phyloP scores from a whole-genome alignment of 202 grass and related monocot species.

The Setaria italica region DNA sequence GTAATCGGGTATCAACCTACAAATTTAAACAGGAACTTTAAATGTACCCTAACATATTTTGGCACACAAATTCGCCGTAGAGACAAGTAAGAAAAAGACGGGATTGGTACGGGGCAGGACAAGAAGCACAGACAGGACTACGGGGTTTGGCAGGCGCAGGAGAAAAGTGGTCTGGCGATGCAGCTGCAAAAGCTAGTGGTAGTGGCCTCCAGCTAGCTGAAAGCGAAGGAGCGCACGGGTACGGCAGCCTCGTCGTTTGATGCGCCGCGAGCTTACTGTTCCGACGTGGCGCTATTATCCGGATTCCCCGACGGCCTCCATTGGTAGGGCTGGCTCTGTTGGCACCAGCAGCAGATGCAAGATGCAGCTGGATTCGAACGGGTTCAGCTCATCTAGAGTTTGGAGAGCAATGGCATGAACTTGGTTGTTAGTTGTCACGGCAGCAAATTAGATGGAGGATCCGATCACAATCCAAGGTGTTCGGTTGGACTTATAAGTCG shows the following conservation, averaged over 20 bases:
- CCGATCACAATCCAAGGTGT: background rate
- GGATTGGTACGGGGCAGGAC: background rate
- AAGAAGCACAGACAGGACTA: constrained; percentile 10
- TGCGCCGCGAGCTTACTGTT: background rate
- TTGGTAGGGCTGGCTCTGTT: background rate
- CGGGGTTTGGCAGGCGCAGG: constrained; percentile 23
- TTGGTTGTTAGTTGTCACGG: background rate
- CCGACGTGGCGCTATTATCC: constrained; percentile 33
- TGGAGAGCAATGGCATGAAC: background rate
- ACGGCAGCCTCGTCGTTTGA: background rate
- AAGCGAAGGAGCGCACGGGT: constrained; percentile 22
- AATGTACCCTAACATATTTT: too few species aligned
- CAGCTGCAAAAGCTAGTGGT: constrained; percentile 5
- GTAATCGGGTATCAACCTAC: too few species aligned
- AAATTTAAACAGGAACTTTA: too few species aligned
- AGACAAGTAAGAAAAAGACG: too few species aligned
- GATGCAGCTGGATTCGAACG: background rate
- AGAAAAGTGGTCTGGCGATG: background rate
- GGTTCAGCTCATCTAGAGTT: background rate
- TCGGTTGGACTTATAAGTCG: too few species aligned
- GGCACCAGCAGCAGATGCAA: background rate
- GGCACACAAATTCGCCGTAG: too few species aligned
- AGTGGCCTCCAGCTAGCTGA: constrained; percentile 37
- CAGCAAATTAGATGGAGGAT: background rate
- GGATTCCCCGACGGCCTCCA: background rate